phyloP scores from a whole-genome alignment of 2,329 filamentous ascomycete species.

The Leptosphaerulina australis region DNA sequence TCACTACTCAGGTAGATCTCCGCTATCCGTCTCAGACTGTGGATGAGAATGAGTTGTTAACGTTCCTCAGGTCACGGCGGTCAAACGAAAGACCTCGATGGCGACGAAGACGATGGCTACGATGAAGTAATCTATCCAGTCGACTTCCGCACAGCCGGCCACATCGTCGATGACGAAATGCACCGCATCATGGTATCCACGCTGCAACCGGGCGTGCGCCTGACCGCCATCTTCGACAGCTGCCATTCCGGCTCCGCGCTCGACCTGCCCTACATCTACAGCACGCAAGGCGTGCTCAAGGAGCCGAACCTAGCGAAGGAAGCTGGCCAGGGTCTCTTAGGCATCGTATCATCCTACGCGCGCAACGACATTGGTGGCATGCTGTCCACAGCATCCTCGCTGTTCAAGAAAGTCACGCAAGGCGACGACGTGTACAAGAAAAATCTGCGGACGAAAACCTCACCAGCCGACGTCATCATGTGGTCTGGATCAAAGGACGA shows the following conservation, averaged over 20 bases:
- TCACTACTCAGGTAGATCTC: slow-evolving; percentile 82
- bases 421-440: slow-evolving; percentile 81
- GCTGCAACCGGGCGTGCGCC: slow-evolving; percentile 79
- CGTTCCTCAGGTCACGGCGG: slow-evolving; percentile 69
- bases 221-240: slow-evolving; percentile 82
- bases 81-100: slow-evolving; percentile 79
- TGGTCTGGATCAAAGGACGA: slow-evolving; percentile 96
- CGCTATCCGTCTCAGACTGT: neutral
- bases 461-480: slow-evolving; percentile 94
- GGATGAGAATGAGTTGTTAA: neutral
- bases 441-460: slow-evolving; percentile 87
- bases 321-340: slow-evolving; percentile 73
- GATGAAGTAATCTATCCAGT: slow-evolving; percentile 86
- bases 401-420: slow-evolving; percentile 85
- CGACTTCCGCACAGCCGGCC: slow-evolving; percentile 77
- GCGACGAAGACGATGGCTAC: slow-evolving; percentile 80
- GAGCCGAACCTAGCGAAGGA: slow-evolving; percentile 83
- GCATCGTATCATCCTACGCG: slow-evolving; percentile 77
- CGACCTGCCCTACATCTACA: slow-evolving; percentile 81
- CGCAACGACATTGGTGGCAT: slow-evolving; percentile 84
- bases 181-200: slow-evolving; percentile 78
- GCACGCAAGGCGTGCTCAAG: slow-evolving; percentile 78
- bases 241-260: slow-evolving; percentile 80
- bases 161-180: slow-evolving; percentile 85
- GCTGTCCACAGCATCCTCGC: slow-evolving; percentile 76